Evolutionary conservation across 1,284 basidiomycete genomes (phyloP).

Genomic region (Meripilus lineatus): DNA sequence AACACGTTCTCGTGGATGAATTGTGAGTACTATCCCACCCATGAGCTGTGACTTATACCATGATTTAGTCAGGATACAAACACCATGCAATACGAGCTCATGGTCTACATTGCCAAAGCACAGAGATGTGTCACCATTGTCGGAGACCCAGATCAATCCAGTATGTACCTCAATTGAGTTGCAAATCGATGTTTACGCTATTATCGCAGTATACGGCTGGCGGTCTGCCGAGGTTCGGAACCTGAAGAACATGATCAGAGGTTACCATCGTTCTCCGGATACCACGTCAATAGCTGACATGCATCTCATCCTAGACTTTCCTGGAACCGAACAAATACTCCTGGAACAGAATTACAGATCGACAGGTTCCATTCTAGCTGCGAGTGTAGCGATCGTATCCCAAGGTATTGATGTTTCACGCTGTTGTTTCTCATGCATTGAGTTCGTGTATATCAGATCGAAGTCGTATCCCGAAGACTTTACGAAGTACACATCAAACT

Average conservation of each 20-base stretch:
- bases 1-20: constrained; percentile 86
- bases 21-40: constrained; percentile 48
- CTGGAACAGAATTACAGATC: constrained; percentile 90
- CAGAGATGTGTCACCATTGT: constrained; percentile 73
- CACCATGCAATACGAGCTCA: constrained; percentile 79
- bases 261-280: constrained; percentile 29
- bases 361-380: constrained; percentile 72
- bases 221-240: constrained; percentile 81
- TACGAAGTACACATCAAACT: constrained; percentile 70
- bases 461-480: constrained; percentile 69
- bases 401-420: constrained; percentile 51
- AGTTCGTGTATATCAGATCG: constrained; percentile 42
- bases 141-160: constrained; percentile 92
- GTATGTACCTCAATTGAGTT: constrained; percentile 26
- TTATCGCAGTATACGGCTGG: constrained; percentile 75
- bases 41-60: constrained; percentile 4
- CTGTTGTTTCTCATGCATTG: neutral
- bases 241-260: constrained; percentile 70
- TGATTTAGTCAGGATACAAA: constrained; percentile 80
- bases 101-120: constrained; percentile 63
- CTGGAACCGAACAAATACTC: constrained; percentile 60
- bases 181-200: neutral
- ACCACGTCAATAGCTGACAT: neutral
- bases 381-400: constrained; percentile 75
- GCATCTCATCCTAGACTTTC: constrained; percentile 49